Evolutionary conservation across 805 yeast species (phyloP).

Genomic region (Maudiozyma barnettii): DNA sequence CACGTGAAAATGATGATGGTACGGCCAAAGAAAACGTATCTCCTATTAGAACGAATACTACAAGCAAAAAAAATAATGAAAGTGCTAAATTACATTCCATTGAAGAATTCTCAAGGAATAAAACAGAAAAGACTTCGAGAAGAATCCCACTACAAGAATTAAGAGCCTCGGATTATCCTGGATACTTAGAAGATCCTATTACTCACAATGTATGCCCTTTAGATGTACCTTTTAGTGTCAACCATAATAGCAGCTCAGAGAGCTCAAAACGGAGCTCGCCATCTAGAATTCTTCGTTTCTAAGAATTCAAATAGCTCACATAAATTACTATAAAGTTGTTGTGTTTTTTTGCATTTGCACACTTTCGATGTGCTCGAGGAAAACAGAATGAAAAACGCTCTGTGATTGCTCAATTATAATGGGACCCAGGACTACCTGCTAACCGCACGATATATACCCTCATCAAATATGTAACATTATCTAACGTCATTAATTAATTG

Average conservation of each 20-base stretch:
- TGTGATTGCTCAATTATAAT: too few relatives aligned
- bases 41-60: not conserved
- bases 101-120: too few relatives aligned
- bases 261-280: not conserved
- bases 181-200: constrained; percentile 12
- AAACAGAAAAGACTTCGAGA: not conserved
- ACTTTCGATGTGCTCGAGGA: too few relatives aligned
- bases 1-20: constrained; percentile 6
- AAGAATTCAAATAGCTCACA: not conserved
- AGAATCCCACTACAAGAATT: constrained; percentile 13
- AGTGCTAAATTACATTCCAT: too few relatives aligned
- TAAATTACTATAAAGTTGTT: too few relatives aligned
- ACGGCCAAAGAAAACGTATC: constrained; percentile 6
- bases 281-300: not conserved
- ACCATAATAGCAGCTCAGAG: not conserved
- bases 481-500: too few relatives aligned
- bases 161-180: constrained; percentile 11
- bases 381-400: too few relatives aligned
- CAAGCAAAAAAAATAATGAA: not conserved
- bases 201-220: not conserved
- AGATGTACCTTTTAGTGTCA: not conserved
- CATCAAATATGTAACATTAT: too few relatives aligned
- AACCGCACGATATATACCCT: too few relatives aligned
- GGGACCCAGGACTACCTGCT: too few relatives aligned
- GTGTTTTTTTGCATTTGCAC: too few relatives aligned